phyloP scores from a whole-genome alignment of 768 basidiomycete genomes.

The Naganishia friedmannii region DNA sequence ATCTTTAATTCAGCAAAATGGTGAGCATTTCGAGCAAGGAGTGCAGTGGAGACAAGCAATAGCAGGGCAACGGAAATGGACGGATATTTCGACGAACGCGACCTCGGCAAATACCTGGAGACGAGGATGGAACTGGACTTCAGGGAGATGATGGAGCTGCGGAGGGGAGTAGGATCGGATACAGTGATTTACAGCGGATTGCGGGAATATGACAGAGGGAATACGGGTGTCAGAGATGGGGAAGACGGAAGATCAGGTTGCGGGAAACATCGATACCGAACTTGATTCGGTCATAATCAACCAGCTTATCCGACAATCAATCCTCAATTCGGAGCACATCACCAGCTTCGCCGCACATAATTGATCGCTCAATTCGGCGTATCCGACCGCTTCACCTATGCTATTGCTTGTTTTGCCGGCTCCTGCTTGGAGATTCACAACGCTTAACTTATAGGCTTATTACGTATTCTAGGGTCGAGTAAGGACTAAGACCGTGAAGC shows the following conservation, averaged over 20 bases:
- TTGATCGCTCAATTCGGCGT: no score
- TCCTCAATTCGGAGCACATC: no score
- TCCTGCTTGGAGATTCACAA: neutral
- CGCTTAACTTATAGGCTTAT: neutral
- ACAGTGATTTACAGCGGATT: no score
- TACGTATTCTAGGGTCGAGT: slow-evolving; percentile 75
- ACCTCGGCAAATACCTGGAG: neutral
- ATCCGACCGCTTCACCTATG: no score
- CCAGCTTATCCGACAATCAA: no score
- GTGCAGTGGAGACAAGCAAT: neutral
- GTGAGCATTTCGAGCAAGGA: slow-evolving; percentile 17
- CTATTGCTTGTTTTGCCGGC: neutral
- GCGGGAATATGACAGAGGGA: no score
- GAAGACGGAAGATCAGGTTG: no score
- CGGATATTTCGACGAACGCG: neutral
- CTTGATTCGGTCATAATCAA: no score
- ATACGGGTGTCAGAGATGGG: no score
- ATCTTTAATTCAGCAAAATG: slow-evolving; percentile 26
- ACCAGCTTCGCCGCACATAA: no score
- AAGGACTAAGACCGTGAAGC: slow-evolving; percentile 99
- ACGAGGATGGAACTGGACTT: neutral
- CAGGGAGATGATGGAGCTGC: neutral
- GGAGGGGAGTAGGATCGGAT: neutral
- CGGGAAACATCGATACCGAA: no score
- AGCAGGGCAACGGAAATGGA: neutral